These are phyloP conservation scores for Cylindrotheca closterium DNA, from an alignment of 108 stramenopile genomes.

Conservation along the genomic window DNA sequence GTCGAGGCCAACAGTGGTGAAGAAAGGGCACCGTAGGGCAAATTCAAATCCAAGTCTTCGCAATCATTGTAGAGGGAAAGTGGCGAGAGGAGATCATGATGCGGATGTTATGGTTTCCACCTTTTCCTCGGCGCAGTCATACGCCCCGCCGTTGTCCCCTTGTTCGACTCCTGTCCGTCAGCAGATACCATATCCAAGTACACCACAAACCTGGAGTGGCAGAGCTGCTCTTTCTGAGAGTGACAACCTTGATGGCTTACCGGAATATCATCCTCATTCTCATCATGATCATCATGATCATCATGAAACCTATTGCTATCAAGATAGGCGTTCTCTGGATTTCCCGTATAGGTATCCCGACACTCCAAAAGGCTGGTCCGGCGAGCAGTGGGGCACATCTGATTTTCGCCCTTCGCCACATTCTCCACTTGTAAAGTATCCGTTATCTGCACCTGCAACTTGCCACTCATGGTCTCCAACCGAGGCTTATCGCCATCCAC, in stretches of 20 bases:
- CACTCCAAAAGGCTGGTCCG: neutral
- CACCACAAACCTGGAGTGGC: constrained; percentile 31
- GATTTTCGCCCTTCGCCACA: no score
- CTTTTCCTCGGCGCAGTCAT: no score
- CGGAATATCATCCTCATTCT: neutral
- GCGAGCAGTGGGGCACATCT: no score
- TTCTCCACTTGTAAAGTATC: no score
- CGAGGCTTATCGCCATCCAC: constrained; percentile 2
- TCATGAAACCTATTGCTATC: neutral
- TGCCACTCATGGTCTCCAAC: neutral
- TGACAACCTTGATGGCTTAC: constrained; percentile 15
- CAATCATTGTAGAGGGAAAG: no score
- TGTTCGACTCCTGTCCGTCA: constrained; percentile 8
- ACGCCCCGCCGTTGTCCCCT: no score
- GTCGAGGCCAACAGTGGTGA: constrained; percentile 9
- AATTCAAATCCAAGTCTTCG: constrained; percentile 34
- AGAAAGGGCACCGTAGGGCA: constrained; percentile 33
- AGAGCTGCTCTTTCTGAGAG: neutral
- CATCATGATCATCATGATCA: constrained; percentile 2
- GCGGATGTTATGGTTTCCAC: no score
- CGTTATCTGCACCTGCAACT: neutral
- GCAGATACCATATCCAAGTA: constrained; percentile 17
- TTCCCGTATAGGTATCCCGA: neutral
- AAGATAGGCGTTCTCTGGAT: neutral
- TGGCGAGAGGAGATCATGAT: no score